Base-by-base conservation (phyloP, 805 yeast species). In the Teunomyces lycoperdinae region DNA sequence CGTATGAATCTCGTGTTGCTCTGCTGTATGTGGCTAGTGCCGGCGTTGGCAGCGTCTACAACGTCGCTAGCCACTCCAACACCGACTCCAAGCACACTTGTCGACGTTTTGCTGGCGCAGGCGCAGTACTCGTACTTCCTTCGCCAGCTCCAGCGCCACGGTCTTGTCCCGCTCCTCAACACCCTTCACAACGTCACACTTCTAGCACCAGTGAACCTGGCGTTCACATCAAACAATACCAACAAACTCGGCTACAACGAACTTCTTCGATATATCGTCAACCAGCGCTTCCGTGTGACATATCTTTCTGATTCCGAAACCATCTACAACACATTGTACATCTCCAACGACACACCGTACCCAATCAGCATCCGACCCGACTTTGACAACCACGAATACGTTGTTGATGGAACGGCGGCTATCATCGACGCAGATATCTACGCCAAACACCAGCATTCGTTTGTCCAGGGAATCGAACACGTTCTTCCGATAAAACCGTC, bases 201-300 rank as follows among this genome's bases (percentile, higher is more conserved):
- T n/a, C 61, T 86, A 35, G 96, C 95, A 1, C 96, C 96, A 0
- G 76, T 85, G 9, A 89, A 89, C 60, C 82, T 84, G 54, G 96
- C 96, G 0, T 87, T 86, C 62, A 71, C 69, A 4, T 58, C 60
- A 14, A 35, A 28, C 27, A 26, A 36, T 40, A 48, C 34, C 3
- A 35, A 40, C 49, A 41, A 46, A 13, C 32, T 51, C 44, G 58
- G 54, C 30, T 39, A 50, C 13, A 46, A 40, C 42, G 60, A 27
- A 30, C 33, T 53, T 9, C 47, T 62, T 31, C 58, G 73, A 7
- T 73, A 73, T 48, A 58, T 73, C 27, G 56, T 68, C 11, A 56
- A 58, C 53, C 74, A 66, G 50, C 56, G 51, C 34, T 61, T 73
- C 45, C 55, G 69, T 27, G 66, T 70, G 3, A 70, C 68, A 1